phyloP scores from a whole-genome alignment of 768 basidiomycete genomes.

The Tylopilus sp. region DNA sequence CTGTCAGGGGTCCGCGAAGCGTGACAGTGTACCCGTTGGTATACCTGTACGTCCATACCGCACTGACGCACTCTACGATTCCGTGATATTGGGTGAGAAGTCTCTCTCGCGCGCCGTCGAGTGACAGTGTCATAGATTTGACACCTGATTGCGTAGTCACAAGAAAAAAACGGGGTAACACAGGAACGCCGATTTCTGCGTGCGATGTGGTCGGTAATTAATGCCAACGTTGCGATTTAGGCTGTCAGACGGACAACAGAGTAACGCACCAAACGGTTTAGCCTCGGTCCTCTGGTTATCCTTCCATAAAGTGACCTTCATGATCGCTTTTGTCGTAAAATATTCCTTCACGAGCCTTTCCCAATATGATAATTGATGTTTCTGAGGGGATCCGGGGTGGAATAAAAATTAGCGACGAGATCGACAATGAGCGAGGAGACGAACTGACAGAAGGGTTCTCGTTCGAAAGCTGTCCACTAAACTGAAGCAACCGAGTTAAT shows the following conservation, averaged over 20 bases:
- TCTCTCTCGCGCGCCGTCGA: conserved; percentile 76
- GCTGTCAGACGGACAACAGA: conserved; percentile 9
- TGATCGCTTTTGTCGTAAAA: conserved; percentile 64
- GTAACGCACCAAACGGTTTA: conserved; percentile 71
- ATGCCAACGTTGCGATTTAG: conserved; percentile 1
- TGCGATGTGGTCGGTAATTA: conserved; percentile 10
- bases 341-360: conserved; percentile 59
- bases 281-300: conserved; percentile 77
- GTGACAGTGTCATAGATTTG: conserved; percentile 73
- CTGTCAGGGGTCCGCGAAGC: conserved; percentile 70
- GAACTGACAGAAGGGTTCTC: conserved; percentile 46
- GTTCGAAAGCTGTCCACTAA: conserved; percentile 60
- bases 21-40: conserved; percentile 76
- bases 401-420: conserved; percentile 3
- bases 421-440: not conserved
- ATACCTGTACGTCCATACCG: conserved; percentile 82
- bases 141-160: conserved; percentile 84
- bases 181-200: conserved; percentile 75
- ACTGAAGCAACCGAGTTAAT: conserved; percentile 59
- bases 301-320: conserved; percentile 87
- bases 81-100: conserved; percentile 42
- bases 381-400: conserved; percentile 33
- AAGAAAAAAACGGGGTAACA: conserved; percentile 80
- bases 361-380: conserved; percentile 69
- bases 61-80: conserved; percentile 67